These are phyloP conservation scores for Mycena rebaudengoi DNA, from an alignment of 768 basidiomycete species.

Conservation along the genomic window DNA sequence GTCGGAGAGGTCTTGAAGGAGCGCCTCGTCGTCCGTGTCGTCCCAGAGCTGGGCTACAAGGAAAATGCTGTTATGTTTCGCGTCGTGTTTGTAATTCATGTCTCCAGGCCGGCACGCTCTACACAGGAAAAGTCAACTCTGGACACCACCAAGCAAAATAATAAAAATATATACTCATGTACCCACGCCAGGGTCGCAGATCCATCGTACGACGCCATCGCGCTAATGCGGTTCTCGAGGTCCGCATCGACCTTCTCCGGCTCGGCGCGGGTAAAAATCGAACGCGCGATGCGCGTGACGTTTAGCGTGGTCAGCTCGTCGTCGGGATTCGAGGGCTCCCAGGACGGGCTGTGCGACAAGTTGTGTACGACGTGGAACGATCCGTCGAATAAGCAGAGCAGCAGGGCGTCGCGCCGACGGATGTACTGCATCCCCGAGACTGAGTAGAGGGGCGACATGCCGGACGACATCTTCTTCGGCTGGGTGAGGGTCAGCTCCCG, in stretches of 20 bases:
- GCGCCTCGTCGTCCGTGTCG: constrained; percentile 43
- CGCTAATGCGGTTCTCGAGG: constrained; percentile 70
- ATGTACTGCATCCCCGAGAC: constrained; percentile 69
- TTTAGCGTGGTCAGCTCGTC: constrained; percentile 44
- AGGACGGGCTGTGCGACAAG: constrained; percentile 57
- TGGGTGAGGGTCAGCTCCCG: constrained; percentile 50
- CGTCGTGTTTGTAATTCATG: constrained; percentile 85
- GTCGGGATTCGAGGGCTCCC: constrained; percentile 37
- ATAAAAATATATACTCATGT: constrained; percentile 62
- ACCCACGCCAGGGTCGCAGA: constrained; percentile 68
- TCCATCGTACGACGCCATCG: constrained; percentile 66
- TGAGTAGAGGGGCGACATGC: constrained; percentile 67
- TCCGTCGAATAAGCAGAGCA: constrained; percentile 74
- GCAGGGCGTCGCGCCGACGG: constrained; percentile 55
- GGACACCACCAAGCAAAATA: not conserved
- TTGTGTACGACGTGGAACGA: constrained; percentile 69
- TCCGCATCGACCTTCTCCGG: constrained; percentile 45
- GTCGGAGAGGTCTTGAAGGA: constrained; percentile 42
- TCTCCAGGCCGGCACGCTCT: constrained; percentile 72
- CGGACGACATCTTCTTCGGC: constrained; percentile 59
- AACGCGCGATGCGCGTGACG: constrained; percentile 60
- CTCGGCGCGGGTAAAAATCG: constrained; percentile 59
- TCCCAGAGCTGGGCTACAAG: constrained; percentile 67
- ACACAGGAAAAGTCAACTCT: constrained; percentile 14
- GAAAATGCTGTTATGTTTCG: constrained; percentile 63